A percentile compares a stretch with the other conserved stretches of the same genome.
These are phyloP conservation scores for Ambrosia hybrid DNA, from an alignment of 140 eudicot species.

Conservation along the genomic window DNA sequence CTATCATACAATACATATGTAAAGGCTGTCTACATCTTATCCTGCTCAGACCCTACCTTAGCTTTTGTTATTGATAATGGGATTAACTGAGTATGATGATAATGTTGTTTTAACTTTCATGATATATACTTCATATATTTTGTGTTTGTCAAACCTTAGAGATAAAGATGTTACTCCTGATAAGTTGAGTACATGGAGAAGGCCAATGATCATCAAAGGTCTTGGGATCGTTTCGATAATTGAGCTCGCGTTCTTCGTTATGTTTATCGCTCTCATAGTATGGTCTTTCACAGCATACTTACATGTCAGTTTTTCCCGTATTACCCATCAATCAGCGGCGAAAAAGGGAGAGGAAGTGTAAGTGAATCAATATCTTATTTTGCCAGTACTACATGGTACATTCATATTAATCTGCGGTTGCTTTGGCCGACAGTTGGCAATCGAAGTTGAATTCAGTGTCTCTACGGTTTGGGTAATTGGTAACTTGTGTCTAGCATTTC, in stretches of 20 bases:
- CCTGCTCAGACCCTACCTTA: no score
- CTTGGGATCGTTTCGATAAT: constrained; percentile 68
- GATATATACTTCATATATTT: not conserved
- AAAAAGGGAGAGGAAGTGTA: constrained; percentile 44
- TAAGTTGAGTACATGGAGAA: constrained; percentile 46
- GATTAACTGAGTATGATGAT: no score
- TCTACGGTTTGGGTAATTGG: constrained; percentile 58
- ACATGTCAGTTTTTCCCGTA: constrained; percentile 40
- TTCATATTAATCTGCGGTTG: not conserved
- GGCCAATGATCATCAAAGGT: constrained; percentile 74
- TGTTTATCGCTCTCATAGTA: constrained; percentile 66
- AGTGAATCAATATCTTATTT: not conserved
- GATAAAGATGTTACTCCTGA: constrained; percentile 15
- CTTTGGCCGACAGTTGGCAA: constrained; percentile 51
- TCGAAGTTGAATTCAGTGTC: constrained; percentile 55
- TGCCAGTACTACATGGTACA: not conserved
- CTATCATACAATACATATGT: not conserved
- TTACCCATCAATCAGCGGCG: constrained; percentile 36
- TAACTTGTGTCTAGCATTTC: constrained; percentile 54
- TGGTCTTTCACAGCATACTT: constrained; percentile 68
- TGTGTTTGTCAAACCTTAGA: constrained; percentile 6
- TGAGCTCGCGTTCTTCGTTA: constrained; percentile 58
- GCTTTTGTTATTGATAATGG: no score
- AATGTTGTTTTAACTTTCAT: no score
- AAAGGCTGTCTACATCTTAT: no score